Evolutionary conservation across 805 yeast species (phyloP), one percentile per base, ranked within the genome.

Genomic region (Blastobotrys chiropterorum): DNA sequence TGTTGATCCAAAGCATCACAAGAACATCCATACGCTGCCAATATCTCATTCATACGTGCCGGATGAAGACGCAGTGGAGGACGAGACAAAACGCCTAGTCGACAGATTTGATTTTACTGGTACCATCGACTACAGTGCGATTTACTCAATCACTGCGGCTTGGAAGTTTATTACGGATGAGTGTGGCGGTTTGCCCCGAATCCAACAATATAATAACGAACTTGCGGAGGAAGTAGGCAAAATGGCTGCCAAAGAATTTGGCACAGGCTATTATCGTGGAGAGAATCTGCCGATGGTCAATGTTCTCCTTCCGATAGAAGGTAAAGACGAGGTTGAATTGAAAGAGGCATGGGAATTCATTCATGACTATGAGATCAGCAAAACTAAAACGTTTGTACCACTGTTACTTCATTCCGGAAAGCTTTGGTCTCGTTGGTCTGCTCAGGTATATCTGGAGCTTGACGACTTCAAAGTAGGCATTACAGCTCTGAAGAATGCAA

Each of bases 121-220:
- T 1, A 79, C 86, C 3, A 67, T 67, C 34, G 73, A 72, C 47
- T 77, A 71, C 58, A 72, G 82, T 1, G 67, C 73, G 0, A 66
- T 71, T 31, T 59, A 69, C 15, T 63, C 74, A 40, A 67, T 81
- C 19, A 65, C 67, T 3, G 75, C 72, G 2, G 87, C 87, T 0
- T 55, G 74, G n/a, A 65, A 73, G 53, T 85, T 83, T 63, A 70
- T 83, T 56, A 61, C 68, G 13, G 73, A 74, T 7, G 66, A 67
- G 5, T 80, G 86, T 59, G 86, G 86, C 2, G 90, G 90, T 2
- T 83, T 81, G 52, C 74, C 71, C 1, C 63, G 61, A 5, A 80
- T 85, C 48, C 63, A 68, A 50, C 60, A 70, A 1, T 82, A 84
- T 61, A 78, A 79, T 55, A 58, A 62, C 51, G 54, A 52, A 0